These are phyloP conservation scores for Penicillium sp. DNA, from an alignment of 2,329 filamentous ascomycete species.

Conservation along the genomic window DNA sequence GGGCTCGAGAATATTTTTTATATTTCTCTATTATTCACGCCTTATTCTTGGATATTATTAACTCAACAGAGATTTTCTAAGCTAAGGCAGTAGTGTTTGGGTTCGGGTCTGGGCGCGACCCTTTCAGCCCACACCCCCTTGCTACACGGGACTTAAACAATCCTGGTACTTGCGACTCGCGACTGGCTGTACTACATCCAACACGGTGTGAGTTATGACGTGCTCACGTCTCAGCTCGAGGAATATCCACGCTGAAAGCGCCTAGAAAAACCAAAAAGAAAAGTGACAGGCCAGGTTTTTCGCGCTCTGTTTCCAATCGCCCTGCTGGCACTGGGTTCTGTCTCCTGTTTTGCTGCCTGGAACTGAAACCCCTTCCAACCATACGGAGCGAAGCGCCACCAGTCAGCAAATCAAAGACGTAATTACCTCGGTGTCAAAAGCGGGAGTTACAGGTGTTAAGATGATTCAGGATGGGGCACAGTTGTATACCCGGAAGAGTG, in stretches of 20 bases:
- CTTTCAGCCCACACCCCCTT: not conserved
- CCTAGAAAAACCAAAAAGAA: not conserved
- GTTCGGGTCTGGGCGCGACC: not conserved
- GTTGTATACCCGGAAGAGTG: not conserved
- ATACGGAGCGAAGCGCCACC: not conserved
- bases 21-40: not conserved
- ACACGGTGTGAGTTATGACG: slow-evolving; percentile 17
- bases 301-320: slow-evolving; percentile 17
- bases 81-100: not conserved
- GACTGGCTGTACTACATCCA: slow-evolving; percentile 3
- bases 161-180: not conserved
- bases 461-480: not conserved
- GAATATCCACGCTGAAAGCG: not conserved
- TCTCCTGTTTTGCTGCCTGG: not conserved
- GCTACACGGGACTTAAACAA: not conserved
- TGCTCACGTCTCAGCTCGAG: slow-evolving; percentile 6
- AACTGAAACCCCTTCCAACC: not conserved
- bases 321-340: not conserved
- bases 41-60: not conserved
- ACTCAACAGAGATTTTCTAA: not conserved
- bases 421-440: not conserved
- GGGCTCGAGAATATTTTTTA: not conserved
- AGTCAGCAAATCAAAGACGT: not conserved
- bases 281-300: not conserved
- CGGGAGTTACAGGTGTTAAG: not conserved